These are phyloP conservation scores for Metschnikowia santaceciliae DNA, from an alignment of 805 yeast species.

Conservation along the genomic window DNA sequence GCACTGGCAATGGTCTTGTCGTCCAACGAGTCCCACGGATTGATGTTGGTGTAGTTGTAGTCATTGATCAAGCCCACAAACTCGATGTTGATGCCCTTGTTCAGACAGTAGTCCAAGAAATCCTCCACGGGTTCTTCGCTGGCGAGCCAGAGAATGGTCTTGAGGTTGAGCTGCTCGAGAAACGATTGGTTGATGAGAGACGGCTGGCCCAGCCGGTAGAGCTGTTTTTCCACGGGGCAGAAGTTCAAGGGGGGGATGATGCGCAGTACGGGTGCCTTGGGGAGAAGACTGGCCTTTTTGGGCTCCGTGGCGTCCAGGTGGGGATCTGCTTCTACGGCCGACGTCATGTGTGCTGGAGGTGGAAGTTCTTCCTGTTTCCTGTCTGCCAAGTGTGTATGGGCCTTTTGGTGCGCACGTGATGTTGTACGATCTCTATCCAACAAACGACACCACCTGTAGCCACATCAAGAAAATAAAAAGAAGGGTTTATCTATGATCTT, in stretches of 20 bases:
- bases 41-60: constrained; percentile 46
- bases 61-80: constrained; percentile 82
- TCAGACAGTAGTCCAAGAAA: constrained; percentile 75
- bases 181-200: constrained; percentile 90
- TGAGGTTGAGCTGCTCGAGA: constrained; percentile 64
- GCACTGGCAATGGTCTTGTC: constrained; percentile 79
- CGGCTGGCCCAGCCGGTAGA: constrained; percentile 93
- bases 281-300: constrained; percentile 14
- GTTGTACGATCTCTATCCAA: neutral
- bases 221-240: constrained; percentile 85
- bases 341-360: neutral
- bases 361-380: neutral
- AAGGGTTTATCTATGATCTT: no score
- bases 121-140: constrained; percentile 93
- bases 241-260: constrained; percentile 93
- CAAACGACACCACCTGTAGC: no score
- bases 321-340: neutral
- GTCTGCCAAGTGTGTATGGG: neutral
- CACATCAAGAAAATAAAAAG: no score
- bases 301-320: neutral
- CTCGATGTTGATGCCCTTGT: constrained; percentile 66
- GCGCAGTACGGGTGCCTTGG: constrained; percentile 55
- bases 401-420: constrained; percentile 1
- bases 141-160: constrained; percentile 89
- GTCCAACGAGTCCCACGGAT: constrained; percentile 95